Evolutionary conservation across 192 early-diverging fungal genomes (phyloP), one percentile per base, ranked within the genome.

Genomic region (Haplosporangium gracile): DNA sequence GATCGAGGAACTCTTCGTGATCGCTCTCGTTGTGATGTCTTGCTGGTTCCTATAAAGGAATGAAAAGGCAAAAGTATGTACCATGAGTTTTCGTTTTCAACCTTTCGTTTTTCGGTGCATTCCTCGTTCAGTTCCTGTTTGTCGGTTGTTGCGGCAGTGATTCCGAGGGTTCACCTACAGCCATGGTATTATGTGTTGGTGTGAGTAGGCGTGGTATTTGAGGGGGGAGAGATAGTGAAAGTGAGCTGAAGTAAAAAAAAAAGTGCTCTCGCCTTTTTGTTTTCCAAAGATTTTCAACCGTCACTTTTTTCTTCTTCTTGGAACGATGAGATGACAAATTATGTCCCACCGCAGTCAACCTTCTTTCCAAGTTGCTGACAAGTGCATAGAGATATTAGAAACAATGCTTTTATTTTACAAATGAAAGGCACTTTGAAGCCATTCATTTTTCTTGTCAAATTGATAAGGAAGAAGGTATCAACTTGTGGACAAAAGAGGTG

Each of bases 1-100:
- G 85, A 42, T 91, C 90, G 32, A 92, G 79, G 53, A 92, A 89
- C 55, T 84, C 85, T 34, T 93, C 89, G 68, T 92, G 81, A 80
- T 90, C 80, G 68, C 90, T 90, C 32, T 83, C 90, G 71, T 89
- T 89, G 76, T 92, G 82, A 34, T 65, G 60, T 71, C 89, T 55
- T 85, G 82, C 68, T 53, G 83, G 76, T 82, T 89, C 85, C 80
- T 89, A 55, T 36, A 24, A 38, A 53, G 2, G 10, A 65, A 65
- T 22, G 20, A 32, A 40, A 57, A 42, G 43, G 63, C n/a, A n/a
- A 60, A 63, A 22, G 8, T 13, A 22, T n/a, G 22, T 11, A n/a
- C 11, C 20, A 57, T 75, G 57, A 32, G 43, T 63, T 38, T 73
- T 73, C 13, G 4, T 1, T 34, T 18, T 16, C 0, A 8, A 22